Evolutionary conservation across 306 rosid species (phyloP).

Genomic region (barrel medic (Medicago truncatula)): MtrunA17r5.0-ANR NC_053049.1:41605501-41606000

Average conservation of each 20-base stretch:
- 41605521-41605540: slow-evolving; percentile 88
- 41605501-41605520: slow-evolving; percentile 84
- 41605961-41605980: slow-evolving; percentile 78
- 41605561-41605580: slow-evolving; percentile 75
- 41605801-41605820: slow-evolving; percentile 68
- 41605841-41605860: slow-evolving; percentile 88
- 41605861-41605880: slow-evolving; percentile 65
- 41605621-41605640: slow-evolving; percentile 79
- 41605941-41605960: slow-evolving; percentile 87
- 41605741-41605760: slow-evolving; percentile 68
- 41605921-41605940: slow-evolving; percentile 69
- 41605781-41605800: slow-evolving; percentile 64
- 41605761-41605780: slow-evolving; percentile 74
- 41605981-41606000: slow-evolving; percentile 77
- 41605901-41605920: slow-evolving; percentile 37
- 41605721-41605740: slow-evolving; percentile 77
- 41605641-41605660: slow-evolving; percentile 80
- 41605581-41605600: slow-evolving; percentile 87
- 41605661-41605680: slow-evolving; percentile 73
- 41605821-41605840: slow-evolving; percentile 67
- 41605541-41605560: slow-evolving; percentile 83
- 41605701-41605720: slow-evolving; percentile 76
- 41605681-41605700: slow-evolving; percentile 58
- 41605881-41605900: slow-evolving; percentile 68
- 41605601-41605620: slow-evolving; percentile 86